A percentile compares a stretch with the other conserved stretches of the same genome.
Evolutionary conservation across 441 rosid species (phyloP).

Genomic region (Gossypium schwendimanii): DNA sequence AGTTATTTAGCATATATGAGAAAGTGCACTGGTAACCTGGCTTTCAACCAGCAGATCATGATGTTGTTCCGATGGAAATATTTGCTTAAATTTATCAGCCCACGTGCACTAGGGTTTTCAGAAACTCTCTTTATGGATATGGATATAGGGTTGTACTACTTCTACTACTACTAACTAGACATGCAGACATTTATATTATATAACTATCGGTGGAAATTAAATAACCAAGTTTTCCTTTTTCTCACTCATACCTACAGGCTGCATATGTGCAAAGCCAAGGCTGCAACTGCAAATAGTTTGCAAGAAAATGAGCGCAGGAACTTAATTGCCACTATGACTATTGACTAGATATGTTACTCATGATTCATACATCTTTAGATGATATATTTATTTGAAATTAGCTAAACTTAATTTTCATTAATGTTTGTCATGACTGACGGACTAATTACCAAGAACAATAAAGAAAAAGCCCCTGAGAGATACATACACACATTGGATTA

Average conservation of each 20-base stretch:
- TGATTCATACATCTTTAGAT: not conserved
- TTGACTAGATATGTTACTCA: not conserved
- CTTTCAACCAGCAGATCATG: not conserved
- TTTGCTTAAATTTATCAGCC: not conserved
- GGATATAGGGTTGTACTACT: not conserved
- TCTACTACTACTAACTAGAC: not conserved
- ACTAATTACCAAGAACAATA: not conserved
- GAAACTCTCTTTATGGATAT: not conserved
- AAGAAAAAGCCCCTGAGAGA: not conserved
- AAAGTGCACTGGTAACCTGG: not conserved
- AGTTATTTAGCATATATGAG: not conserved
- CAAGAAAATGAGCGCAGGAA: not conserved
- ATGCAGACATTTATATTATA: not conserved
- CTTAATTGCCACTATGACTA: not conserved
- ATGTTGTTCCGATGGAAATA: not conserved
- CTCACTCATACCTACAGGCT: not conserved
- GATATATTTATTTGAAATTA: not conserved
- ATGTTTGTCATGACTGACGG: not conserved
- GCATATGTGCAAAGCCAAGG: not conserved
- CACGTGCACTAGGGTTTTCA: not conserved
- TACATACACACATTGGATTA: not conserved
- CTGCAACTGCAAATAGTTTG: conserved; percentile 2
- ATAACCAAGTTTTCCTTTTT: not conserved
- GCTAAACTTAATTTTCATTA: not conserved
- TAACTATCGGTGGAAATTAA: not conserved